Base-by-base conservation (phyloP, 2,329 filamentous ascomycete species). In the Pseudocercospora eumusae region DNA sequence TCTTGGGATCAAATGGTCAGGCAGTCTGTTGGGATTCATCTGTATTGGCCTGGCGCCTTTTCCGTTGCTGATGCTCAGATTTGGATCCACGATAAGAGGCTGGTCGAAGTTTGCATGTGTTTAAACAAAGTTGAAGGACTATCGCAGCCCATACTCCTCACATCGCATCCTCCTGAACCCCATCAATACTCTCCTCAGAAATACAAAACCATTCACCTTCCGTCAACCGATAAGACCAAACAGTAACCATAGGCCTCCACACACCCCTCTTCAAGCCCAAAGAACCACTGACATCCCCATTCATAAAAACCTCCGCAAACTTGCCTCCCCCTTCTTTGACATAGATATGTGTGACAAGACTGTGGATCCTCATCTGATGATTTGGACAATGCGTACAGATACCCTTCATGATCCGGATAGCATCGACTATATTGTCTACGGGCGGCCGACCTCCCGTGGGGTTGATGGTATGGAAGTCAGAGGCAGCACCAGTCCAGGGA, bases 1-100 rank as follows among this genome's bases (percentile, higher is more conserved):
- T 5, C 55, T 76, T 0, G 74, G 72, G 0, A 63, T 73, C 1
- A 65, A 54, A 9, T 70, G 72, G 66, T 72, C 68, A 1, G 70
- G 62, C 15, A 68, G 60, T 4, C 25, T 72, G 44, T 54, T 76
- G 15, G 74, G 66, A 1, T 69, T 69, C 13, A 44, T 76, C 8
- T 65, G 66, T 3, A 60, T 73, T 57, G 65, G 63, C 1, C 33
- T 69, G 4, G 54, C 62, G 25, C 68, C 68, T 3, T 61, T 66
- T 31, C 68, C 68, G 8, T 27, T 69, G 1, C 15, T 70, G 5
- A 64, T 69, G 31, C 61, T 63, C 36, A 58, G 53, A 28, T 66
- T 61, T 56, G 67, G 67, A 2, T 45, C 55, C 31, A 64, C 42
- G 56, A 63, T 69, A 11, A 61, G 67, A 28, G 55, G 44, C 23